Evolutionary conservation across 106 monocot genomes (phyloP).

Genomic region (Dactylorhiza incarnata): DNA sequence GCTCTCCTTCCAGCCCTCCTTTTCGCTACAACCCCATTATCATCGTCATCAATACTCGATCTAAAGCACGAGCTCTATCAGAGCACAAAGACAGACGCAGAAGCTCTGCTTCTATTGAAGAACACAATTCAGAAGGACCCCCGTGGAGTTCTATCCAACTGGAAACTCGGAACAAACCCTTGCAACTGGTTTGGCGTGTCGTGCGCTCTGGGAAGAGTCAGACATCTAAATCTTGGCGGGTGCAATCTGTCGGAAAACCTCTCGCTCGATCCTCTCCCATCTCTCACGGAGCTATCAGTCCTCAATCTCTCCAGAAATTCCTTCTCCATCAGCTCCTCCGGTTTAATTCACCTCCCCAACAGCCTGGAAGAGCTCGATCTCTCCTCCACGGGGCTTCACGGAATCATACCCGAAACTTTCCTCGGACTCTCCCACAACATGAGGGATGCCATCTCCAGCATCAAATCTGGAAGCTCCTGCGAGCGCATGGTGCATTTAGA

Average conservation of each 20-base stretch:
- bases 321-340: conserved; percentile 32
- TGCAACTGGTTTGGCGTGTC: conserved; percentile 68
- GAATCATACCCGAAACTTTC: conserved; percentile 31
- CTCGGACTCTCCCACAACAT: conserved; percentile 55
- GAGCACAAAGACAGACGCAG: conserved; percentile 37
- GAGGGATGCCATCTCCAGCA: conserved; percentile 31
- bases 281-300: conserved; percentile 31
- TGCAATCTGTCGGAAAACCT: conserved; percentile 38
- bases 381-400: conserved; percentile 38
- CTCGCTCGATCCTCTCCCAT: conserved; percentile 34
- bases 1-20: conserved; percentile 16
- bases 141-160: conserved; percentile 42
- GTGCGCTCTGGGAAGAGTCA: conserved; percentile 43
- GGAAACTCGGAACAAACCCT: conserved; percentile 25
- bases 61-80: conserved; percentile 7
- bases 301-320: conserved; percentile 65
- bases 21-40: conserved; percentile 14
- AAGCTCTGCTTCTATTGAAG: conserved; percentile 56
- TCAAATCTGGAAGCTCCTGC: conserved; percentile 32
- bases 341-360: conserved; percentile 39
- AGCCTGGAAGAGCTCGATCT: conserved; percentile 44
- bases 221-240: conserved; percentile 35
- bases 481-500: conserved; percentile 38
- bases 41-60: conserved; percentile 8
- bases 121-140: conserved; percentile 35